A percentile compares a stretch with the other conserved stretches of the same genome.
Evolutionary conservation across 2,329 filamentous ascomycete genomes (phyloP).

Genomic region (Ceratocystis colombiana): DNA sequence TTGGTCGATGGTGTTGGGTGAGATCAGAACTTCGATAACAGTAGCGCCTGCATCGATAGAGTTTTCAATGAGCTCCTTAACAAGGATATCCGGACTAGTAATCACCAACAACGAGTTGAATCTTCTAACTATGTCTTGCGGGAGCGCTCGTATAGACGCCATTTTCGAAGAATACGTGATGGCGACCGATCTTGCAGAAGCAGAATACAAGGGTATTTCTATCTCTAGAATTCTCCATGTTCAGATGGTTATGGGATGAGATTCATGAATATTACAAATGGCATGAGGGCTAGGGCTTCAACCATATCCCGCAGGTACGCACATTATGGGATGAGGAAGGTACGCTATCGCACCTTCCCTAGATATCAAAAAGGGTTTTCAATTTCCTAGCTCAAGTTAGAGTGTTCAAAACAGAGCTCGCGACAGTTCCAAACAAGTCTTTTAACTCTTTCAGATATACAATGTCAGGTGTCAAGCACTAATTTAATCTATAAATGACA

Average conservation of each 20-base stretch:
- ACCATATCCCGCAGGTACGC: not conserved
- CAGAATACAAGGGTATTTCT: not conserved
- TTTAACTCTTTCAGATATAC: no score
- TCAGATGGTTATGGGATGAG: slow-evolving; percentile 10
- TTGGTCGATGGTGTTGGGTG: slow-evolving; percentile 55
- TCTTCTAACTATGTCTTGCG: slow-evolving; percentile 42
- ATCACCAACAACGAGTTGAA: slow-evolving; percentile 54
- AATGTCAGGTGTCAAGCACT: no score
- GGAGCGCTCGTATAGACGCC: slow-evolving; percentile 36
- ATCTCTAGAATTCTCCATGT: not conserved
- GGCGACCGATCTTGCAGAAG: not conserved
- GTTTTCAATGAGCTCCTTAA: slow-evolving; percentile 73
- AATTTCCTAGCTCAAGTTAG: not conserved
- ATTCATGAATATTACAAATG: not conserved
- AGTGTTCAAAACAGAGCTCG: not conserved
- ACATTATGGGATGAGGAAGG: not conserved
- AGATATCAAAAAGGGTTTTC: not conserved
- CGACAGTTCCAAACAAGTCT: not conserved
- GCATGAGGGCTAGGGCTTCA: slow-evolving; percentile 20
- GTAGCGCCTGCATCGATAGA: slow-evolving; percentile 61
- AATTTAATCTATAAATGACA: no score
- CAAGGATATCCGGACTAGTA: slow-evolving; percentile 48
- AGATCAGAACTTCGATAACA: slow-evolving; percentile 53
- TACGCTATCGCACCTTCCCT: not conserved
- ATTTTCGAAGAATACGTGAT: slow-evolving; percentile 32